Conservation (phyloP, 306 rosid genomes). For the Prunus dulcis region DNA sequence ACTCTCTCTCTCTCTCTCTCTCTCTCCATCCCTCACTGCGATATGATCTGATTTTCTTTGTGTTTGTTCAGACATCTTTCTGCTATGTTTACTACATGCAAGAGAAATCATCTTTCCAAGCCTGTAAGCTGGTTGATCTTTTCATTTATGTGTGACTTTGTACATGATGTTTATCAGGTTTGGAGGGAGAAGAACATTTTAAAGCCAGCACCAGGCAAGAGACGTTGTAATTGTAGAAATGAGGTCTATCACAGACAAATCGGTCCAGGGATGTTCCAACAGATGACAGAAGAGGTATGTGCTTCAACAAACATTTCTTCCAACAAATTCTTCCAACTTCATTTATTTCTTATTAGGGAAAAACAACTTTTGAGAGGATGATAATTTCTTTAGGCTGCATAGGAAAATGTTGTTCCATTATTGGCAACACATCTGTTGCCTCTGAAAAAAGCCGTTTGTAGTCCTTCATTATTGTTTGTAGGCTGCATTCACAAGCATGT, state of each 20-base stretch:
- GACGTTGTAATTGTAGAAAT: constrained; percentile 93
- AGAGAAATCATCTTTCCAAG: background rate
- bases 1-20: no score
- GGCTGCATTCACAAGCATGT: background rate
- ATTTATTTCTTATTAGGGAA: background rate
- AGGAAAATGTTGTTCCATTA: background rate
- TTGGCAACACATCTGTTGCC: background rate
- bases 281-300: constrained; percentile 92
- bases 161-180: constrained; percentile 46
- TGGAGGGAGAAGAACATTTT: constrained; percentile 95
- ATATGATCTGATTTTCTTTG: background rate
- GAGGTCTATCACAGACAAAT: constrained; percentile 97
- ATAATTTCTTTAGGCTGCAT: background rate
- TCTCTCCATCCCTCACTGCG: background rate
- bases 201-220: constrained; percentile 92
- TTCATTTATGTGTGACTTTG: constrained; percentile 12
- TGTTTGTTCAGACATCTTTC: background rate
- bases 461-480: background rate
- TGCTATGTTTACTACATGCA: background rate
- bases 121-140: background rate
- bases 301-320: background rate
- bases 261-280: constrained; percentile 99
- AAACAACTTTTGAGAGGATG: background rate
- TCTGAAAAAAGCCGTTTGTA: background rate
- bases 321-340: background rate